A percentile compares a stretch with the other conserved stretches of the same genome.
phyloP scores from a whole-genome alignment of 495 filamentous ascomycete species.

The Astrothelium subdiscretum region DNA sequence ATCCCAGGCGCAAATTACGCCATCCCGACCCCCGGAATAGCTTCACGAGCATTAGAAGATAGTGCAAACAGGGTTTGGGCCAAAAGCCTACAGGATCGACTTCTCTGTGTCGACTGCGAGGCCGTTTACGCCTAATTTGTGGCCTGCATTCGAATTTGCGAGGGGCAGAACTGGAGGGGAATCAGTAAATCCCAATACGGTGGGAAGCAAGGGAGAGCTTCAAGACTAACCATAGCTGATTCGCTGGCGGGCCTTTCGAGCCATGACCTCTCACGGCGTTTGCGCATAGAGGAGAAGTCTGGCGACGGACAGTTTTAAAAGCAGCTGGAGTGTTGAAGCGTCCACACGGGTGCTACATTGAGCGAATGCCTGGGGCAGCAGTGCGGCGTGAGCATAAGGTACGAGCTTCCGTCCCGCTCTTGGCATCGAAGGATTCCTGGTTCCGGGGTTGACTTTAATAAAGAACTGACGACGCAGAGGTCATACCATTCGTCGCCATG shows the following conservation, averaged over 20 bases:
- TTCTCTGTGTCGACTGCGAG: conserved; percentile 74
- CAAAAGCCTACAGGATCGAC: conserved; percentile 65
- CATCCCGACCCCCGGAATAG: conserved; percentile 92
- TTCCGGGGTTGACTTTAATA: neutral
- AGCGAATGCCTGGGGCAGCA: neutral
- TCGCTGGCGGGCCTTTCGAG: conserved; percentile 24
- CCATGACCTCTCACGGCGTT: conserved; percentile 18
- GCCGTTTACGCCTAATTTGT: conserved; percentile 89
- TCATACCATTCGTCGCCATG: no score
- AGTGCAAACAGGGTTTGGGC: neutral
- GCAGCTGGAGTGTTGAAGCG: neutral
- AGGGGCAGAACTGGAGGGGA: conserved; percentile 69
- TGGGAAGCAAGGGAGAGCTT: neutral
- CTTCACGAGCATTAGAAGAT: conserved; percentile 33
- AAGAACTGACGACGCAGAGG: no score
- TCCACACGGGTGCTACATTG: neutral
- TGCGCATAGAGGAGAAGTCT: neutral
- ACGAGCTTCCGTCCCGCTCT: neutral
- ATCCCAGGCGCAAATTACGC: conserved; percentile 92
- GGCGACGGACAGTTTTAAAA: neutral
- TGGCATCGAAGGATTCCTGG: neutral
- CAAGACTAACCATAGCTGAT: conserved; percentile 26
- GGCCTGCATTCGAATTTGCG: conserved; percentile 79
- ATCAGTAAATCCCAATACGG: neutral
- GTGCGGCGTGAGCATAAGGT: neutral